Percentiles rank a stretch among this genome's conserved stretches.
Evolutionary conservation across 331 rosid genomes (phyloP).

Genomic region (Stylosanthes scabra): DNA sequence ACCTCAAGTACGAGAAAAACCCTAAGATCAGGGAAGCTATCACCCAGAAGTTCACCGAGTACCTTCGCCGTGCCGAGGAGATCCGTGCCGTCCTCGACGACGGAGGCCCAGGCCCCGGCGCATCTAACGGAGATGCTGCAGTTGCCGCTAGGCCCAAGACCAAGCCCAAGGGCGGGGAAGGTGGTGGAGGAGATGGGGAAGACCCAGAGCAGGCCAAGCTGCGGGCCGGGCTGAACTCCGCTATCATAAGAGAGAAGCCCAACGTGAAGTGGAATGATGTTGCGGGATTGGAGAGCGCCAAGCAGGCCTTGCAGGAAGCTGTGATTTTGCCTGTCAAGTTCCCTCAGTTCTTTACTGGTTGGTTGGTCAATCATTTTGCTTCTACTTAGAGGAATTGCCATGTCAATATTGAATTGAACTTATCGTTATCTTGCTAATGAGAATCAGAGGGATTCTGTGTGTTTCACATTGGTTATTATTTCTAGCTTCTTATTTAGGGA

Average conservation of each 20-base stretch:
- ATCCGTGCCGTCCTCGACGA: conserved; percentile 86
- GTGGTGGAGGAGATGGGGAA: conserved; percentile 85
- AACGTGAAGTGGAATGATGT: conserved; percentile 98
- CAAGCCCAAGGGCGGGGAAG: conserved; percentile 81
- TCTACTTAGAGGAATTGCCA: background rate
- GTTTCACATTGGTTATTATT: background rate
- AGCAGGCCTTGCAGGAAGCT: conserved; percentile 97
- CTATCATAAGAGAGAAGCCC: conserved; percentile 93
- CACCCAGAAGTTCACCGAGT: conserved; percentile 94
- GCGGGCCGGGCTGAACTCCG: conserved; percentile 88
- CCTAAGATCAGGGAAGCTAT: conserved; percentile 97
- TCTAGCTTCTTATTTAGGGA: background rate
- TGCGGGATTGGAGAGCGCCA: conserved; percentile 96
- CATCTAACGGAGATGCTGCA: conserved; percentile 91
- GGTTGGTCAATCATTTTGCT: conserved; percentile 38
- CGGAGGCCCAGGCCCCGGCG: conserved; percentile 85
- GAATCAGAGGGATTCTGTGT: conserved; percentile 26
- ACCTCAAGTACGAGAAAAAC: conserved; percentile 95
- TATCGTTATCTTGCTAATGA: background rate
- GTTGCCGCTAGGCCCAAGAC: conserved; percentile 90
- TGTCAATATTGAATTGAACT: background rate
- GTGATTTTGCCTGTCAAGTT: conserved; percentile 94
- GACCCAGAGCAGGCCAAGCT: conserved; percentile 91
- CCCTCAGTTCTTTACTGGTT: conserved; percentile 85
- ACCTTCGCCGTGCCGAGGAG: conserved; percentile 98